Evolutionary conservation across 441 rosid species (phyloP).

Genomic region (Populus hybrid): DNA sequence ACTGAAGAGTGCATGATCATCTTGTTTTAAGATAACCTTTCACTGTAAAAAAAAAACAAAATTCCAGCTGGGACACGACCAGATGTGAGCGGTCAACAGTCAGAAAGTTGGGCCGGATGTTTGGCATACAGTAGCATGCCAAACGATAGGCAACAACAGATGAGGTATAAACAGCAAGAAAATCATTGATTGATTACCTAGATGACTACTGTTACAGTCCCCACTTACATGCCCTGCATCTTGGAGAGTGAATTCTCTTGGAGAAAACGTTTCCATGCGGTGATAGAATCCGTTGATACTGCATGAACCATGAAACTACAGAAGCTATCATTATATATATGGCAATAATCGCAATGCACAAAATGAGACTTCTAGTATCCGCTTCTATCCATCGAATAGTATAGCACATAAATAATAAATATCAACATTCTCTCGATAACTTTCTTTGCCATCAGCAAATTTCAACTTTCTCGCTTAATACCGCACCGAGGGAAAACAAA

Average conservation of each 20-base stretch:
- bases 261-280: background rate
- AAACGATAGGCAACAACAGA: background rate
- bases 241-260: background rate
- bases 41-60: too few relatives aligned
- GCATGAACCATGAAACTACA: background rate
- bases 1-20: background rate
- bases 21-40: background rate
- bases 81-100: background rate
- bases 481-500: background rate
- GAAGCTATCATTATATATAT: background rate
- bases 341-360: background rate
- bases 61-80: background rate
- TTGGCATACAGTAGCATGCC: background rate
- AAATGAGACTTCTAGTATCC: background rate
- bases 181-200: background rate
- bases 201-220: background rate
- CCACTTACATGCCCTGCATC: background rate
- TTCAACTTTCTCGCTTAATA: background rate
- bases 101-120: background rate
- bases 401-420: background rate
- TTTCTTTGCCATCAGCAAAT: background rate
- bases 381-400: background rate
- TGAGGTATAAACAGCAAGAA: background rate
- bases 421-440: too few relatives aligned
- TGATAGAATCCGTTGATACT: background rate